Conservation (phyloP, 306 rosid species). For the Dalbergia cochinchinensis region DNA sequence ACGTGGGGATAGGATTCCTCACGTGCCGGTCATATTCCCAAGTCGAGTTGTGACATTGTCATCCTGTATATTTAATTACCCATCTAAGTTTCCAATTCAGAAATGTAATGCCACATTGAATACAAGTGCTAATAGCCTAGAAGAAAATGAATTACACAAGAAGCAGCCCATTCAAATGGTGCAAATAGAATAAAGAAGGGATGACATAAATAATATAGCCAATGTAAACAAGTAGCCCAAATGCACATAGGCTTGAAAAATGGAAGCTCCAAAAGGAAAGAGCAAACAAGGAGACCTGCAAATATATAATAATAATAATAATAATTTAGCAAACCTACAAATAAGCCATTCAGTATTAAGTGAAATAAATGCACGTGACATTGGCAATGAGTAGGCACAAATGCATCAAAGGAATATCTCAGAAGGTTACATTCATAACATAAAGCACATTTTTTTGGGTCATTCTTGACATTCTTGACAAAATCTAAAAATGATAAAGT, state of each 20-base stretch:
- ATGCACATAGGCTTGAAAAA: constrained; percentile 96
- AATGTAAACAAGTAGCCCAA: constrained; percentile 92
- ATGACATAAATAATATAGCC: constrained; percentile 86
- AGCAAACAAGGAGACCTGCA: constrained; percentile 90
- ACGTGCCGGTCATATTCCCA: no score
- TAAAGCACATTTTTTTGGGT: constrained; percentile 26
- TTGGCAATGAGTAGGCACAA: constrained; percentile 28
- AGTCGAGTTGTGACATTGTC: no score
- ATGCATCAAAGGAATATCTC: constrained; percentile 27
- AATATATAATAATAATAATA: constrained; percentile 25
- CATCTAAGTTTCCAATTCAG: constrained; percentile 83
- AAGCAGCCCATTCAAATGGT: constrained; percentile 91
- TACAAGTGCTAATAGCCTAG: constrained; percentile 97
- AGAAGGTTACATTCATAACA: constrained; percentile 14
- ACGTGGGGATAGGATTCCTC: no score
- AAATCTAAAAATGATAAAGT: no score
- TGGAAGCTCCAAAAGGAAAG: constrained; percentile 98
- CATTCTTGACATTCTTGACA: no score
- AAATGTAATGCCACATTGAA: constrained; percentile 90
- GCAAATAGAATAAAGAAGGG: constrained; percentile 90
- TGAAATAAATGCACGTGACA: constrained; percentile 38
- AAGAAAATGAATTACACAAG: constrained; percentile 99
- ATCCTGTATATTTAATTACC: constrained; percentile 61
- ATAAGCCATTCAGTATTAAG: constrained; percentile 34
- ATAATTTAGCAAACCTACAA: constrained; percentile 35